Percentiles rank a stretch among this genome's conserved stretches.
Evolutionary conservation across 2,329 filamentous ascomycete species (phyloP).

Genomic region (Mycocentrospora acerina): DNA sequence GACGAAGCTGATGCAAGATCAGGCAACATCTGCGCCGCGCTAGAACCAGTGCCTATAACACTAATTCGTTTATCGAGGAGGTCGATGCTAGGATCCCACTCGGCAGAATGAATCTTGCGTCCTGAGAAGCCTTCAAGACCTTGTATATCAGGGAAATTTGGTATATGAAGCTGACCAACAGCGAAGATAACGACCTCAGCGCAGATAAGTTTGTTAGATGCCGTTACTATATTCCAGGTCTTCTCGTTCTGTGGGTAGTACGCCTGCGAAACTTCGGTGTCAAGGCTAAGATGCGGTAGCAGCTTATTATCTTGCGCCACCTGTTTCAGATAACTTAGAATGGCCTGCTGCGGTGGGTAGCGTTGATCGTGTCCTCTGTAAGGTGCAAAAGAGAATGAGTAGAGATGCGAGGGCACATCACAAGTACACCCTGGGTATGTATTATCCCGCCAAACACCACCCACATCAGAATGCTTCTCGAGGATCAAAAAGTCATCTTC

Average conservation of each 20-base stretch:
- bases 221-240: background rate
- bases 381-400: constrained; percentile 51
- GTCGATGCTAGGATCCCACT: background rate
- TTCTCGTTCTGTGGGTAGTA: background rate
- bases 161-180: constrained; percentile 1
- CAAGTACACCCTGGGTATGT: constrained; percentile 41
- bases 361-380: constrained; percentile 1
- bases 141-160: background rate
- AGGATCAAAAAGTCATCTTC: constrained; percentile 2
- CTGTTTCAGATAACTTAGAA: background rate
- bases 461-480: constrained; percentile 7
- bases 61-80: background rate
- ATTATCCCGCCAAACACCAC: constrained; percentile 44
- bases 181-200: constrained; percentile 1
- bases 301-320: background rate
- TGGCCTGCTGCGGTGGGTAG: constrained; percentile 1
- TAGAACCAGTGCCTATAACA: constrained; percentile 2
- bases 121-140: background rate
- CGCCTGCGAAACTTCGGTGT: background rate
- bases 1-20: background rate
- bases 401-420: constrained; percentile 4
- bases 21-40: constrained; percentile 1
- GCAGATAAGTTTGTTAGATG: background rate
- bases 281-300: background rate
- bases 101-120: background rate